Evolutionary conservation across 805 yeast genomes (phyloP).

Genomic region (Yamadazyma endophytica): DNA sequence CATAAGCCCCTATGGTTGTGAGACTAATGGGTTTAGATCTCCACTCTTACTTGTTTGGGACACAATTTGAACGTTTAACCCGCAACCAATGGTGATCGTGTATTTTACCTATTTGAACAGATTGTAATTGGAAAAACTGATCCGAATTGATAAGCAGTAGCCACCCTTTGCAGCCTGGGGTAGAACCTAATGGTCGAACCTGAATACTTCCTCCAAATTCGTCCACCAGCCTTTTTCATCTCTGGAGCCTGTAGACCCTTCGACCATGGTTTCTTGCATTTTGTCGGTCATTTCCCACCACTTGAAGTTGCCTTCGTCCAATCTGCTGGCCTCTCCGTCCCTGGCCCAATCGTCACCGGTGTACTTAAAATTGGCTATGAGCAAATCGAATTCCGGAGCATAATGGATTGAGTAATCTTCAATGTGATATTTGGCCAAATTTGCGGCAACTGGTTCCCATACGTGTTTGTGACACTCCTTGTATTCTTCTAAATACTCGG

Average conservation of each 20-base stretch:
- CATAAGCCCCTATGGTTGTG: too few species aligned
- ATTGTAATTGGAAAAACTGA: too few species aligned
- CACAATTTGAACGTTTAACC: too few species aligned
- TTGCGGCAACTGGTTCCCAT: constrained; percentile 27
- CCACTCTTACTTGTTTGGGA: too few species aligned
- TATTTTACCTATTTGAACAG: too few species aligned
- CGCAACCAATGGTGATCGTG: too few species aligned
- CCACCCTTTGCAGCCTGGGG: too few species aligned
- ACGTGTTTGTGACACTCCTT: constrained; percentile 25
- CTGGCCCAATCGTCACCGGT: constrained; percentile 34
- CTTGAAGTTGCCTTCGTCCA: constrained; percentile 31
- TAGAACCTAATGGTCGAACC: constrained; percentile 22
- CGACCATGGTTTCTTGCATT: constrained; percentile 35
- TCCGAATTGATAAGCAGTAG: too few species aligned
- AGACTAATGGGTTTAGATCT: too few species aligned
- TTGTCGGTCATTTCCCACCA: constrained; percentile 40
- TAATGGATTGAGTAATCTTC: constrained; percentile 40
- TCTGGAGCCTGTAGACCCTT: constrained; percentile 31
- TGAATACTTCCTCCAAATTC: constrained; percentile 32
- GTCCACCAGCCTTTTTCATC: constrained; percentile 40
- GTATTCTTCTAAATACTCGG: constrained; percentile 35
- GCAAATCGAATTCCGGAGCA: constrained; percentile 21
- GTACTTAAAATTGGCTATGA: constrained; percentile 35
- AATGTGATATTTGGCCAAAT: constrained; percentile 29
- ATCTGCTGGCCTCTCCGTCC: constrained; percentile 27